Evolutionary conservation across 2,329 filamentous ascomycete genomes (phyloP).

Genomic region (Mycosphaerella arachidis): DNA sequence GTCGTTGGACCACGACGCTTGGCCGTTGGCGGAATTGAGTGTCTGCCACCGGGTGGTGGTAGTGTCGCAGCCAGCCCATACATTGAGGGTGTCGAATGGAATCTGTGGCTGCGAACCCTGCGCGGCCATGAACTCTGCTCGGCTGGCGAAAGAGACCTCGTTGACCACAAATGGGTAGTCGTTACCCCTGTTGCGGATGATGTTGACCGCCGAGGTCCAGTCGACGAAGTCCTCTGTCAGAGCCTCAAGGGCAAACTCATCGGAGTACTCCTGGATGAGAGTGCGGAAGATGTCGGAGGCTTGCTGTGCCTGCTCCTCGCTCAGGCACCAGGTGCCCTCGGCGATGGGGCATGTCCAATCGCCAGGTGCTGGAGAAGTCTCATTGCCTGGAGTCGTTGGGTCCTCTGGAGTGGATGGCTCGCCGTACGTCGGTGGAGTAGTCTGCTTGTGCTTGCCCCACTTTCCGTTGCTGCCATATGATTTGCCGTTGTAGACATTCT

Average conservation of each 20-base stretch:
- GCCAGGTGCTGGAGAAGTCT: background rate
- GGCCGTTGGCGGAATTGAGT: constrained; percentile 22
- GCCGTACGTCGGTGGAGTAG: constrained; percentile 2
- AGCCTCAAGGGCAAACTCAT: constrained; percentile 25
- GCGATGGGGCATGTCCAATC: constrained; percentile 2
- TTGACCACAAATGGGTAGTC: constrained; percentile 24
- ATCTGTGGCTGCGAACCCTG: constrained; percentile 29
- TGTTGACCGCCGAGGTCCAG: constrained; percentile 30
- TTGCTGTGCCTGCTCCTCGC: constrained; percentile 20
- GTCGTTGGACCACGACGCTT: constrained; percentile 24
- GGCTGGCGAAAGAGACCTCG: constrained; percentile 24
- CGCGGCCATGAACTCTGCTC: constrained; percentile 27
- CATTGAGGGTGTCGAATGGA: constrained; percentile 29
- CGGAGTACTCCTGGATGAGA: constrained; percentile 30
- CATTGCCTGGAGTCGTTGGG: constrained; percentile 4
- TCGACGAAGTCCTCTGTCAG: constrained; percentile 31
- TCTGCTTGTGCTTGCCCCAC: constrained; percentile 18
- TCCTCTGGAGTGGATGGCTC: background rate
- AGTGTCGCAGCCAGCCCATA: constrained; percentile 26
- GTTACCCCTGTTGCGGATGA: constrained; percentile 28
- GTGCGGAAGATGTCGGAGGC: constrained; percentile 29
- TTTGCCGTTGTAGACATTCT: constrained; percentile 14
- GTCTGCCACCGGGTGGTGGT: constrained; percentile 28
- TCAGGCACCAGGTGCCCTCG: constrained; percentile 20
- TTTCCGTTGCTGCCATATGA: constrained; percentile 12